phyloP scores from a whole-genome alignment of 2,329 filamentous ascomycete species.

The Fusarium armeniacum region DNA sequence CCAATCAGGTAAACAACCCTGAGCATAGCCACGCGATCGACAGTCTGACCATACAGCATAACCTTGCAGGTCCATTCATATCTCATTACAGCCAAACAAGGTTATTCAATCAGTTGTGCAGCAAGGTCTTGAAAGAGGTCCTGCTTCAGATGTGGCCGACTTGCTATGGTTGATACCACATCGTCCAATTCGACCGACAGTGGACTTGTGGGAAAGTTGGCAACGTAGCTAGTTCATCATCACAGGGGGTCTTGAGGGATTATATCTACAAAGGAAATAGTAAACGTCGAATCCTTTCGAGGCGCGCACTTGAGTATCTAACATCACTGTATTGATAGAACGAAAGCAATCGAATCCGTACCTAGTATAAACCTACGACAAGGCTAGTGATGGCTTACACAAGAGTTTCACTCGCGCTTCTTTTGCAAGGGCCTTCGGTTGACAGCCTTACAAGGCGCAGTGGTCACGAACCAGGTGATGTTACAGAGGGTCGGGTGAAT shows the following conservation, averaged over 20 bases:
- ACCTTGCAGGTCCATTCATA: background rate
- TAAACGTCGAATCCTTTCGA: too few relatives aligned
- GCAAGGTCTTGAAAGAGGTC: background rate
- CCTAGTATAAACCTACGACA: background rate
- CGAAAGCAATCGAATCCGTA: background rate
- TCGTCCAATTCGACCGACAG: too few relatives aligned
- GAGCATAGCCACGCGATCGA: background rate
- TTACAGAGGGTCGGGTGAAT: background rate
- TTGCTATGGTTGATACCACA: too few relatives aligned
- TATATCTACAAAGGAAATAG: too few relatives aligned
- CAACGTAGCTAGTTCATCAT: too few relatives aligned
- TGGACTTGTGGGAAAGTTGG: too few relatives aligned
- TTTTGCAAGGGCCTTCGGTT: too few relatives aligned
- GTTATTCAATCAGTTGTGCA: background rate
- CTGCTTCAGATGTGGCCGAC: background rate
- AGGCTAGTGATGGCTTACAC: background rate
- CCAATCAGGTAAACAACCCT: background rate
- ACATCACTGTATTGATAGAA: too few relatives aligned
- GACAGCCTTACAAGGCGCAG: background rate
- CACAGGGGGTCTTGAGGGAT: too few relatives aligned
- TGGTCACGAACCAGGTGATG: background rate
- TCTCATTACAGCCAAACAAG: background rate
- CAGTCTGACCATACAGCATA: background rate
- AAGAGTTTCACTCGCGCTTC: background rate
- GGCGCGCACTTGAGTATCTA: background rate